Conservation (phyloP, 495 filamentous ascomycete species). For the Thermochaetoides thermophila region DNA sequence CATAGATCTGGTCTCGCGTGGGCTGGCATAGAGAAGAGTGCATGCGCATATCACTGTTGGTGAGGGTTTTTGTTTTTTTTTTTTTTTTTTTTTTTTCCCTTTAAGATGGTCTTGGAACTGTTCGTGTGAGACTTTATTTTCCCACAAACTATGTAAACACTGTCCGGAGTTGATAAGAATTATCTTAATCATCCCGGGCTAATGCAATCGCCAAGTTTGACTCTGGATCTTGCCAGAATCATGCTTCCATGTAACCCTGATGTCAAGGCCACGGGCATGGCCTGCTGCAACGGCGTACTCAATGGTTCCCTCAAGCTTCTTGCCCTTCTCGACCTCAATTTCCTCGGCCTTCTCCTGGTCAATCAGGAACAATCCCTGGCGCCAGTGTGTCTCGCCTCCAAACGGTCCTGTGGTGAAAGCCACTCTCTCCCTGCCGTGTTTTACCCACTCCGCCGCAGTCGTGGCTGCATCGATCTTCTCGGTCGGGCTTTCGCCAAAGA, state of each 20-base stretch:
- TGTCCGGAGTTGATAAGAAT: no score
- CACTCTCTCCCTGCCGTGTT: slow-evolving; percentile 28
- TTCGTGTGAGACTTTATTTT: no score
- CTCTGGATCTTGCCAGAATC: slow-evolving; percentile 15
- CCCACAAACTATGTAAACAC: no score
- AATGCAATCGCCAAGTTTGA: slow-evolving; percentile 32
- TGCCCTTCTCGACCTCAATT: slow-evolving; percentile 15
- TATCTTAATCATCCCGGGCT: no score
- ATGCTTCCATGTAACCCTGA: slow-evolving; percentile 29
- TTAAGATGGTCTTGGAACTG: no score
- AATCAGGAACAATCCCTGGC: slow-evolving; percentile 50
- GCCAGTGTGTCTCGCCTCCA: slow-evolving; percentile 72
- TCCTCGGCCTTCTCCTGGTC: slow-evolving; percentile 20
- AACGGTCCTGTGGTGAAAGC: slow-evolving; percentile 71
- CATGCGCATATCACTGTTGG: no score
- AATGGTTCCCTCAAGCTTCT: slow-evolving; percentile 29
- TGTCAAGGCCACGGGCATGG: slow-evolving; percentile 31
- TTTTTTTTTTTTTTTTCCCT: no score
- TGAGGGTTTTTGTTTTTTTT: no score
- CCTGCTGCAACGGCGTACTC: slow-evolving; percentile 32
- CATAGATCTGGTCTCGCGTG: no score
- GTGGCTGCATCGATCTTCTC: slow-evolving; percentile 15
- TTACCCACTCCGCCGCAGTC: slow-evolving; percentile 19
- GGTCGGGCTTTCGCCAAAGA: slow-evolving; percentile 43
- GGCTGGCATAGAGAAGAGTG: no score